Base-by-base conservation (phyloP, 768 basidiomycete genomes). In the Mycena metata region DNA sequence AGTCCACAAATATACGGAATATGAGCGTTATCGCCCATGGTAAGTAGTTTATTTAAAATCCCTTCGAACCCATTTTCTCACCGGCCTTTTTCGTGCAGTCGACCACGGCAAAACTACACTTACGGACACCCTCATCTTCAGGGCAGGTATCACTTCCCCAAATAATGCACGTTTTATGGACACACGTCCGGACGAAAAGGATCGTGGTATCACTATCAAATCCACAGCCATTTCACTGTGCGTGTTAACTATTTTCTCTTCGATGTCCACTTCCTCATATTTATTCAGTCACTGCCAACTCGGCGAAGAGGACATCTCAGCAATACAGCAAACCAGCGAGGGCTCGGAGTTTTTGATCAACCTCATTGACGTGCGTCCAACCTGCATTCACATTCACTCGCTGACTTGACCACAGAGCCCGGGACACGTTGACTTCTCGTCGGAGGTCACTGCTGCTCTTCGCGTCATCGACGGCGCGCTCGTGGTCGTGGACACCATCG, bases 101-200 rank as follows among this genome's bases (percentile, higher is more conserved):
- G 98, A 99, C 83, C 98, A 99, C 86, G 98, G 98, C 84, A 99
- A 99, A 84, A 98, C 98, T 61, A 99, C 98, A 75, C 91, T 99
- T 73, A 98, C 98, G 73, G 98, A 99, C 83, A 97, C 97, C 42
- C 88, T 99, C 55, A 95, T 99, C 78, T 95, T 96, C 72, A 99
- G 98, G 86, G 98, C 97, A 70, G 98, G 98, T 89, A 99, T 99
- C 80, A 97, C 97, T 66, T 82, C 86, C 45, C 85, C 94, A 69
- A 97, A 97, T 79, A 95, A 96, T 66, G 86, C 93, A 88, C 94
- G 97, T 68, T 98, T 96, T 81, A 99, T 95, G 67, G 96, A 98
- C 81, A 99, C 97, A 66, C 88, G 97, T 84, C 89, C 92, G 11
- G 98, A 99, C 78, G 98, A 99, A 86, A 98, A 97, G 80, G 97